Percentiles rank a stretch among this genome's conserved stretches.
Conservation (phyloP, 1,284 basidiomycete species). For the Microbotryum violaceum region DNA sequence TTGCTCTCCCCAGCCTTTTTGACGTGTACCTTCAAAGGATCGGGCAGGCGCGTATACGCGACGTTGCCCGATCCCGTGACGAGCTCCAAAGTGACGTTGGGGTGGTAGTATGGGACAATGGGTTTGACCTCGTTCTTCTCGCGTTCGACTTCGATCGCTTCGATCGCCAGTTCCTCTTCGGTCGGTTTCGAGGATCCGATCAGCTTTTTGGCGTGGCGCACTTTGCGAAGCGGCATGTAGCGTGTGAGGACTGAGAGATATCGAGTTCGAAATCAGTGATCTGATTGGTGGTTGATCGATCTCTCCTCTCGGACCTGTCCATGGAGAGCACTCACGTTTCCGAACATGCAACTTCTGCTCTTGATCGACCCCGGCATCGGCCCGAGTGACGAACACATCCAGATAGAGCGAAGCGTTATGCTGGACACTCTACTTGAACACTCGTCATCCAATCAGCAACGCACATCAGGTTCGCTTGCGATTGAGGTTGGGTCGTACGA, state of each 20-base stretch:
- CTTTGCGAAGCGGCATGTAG: slow-evolving; percentile 63
- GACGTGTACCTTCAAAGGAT: slow-evolving; percentile 47
- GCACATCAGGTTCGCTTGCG: slow-evolving; percentile 1
- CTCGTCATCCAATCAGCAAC: neutral
- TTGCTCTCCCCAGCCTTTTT: neutral
- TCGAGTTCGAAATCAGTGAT: no score
- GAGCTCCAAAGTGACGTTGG: slow-evolving; percentile 82
- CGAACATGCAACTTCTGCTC: slow-evolving; percentile 59
- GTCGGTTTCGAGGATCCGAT: slow-evolving; percentile 45
- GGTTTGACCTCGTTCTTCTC: slow-evolving; percentile 15
- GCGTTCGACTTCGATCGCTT: slow-evolving; percentile 32
- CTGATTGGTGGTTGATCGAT: no score
- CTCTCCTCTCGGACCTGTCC: neutral
- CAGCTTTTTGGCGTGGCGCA: slow-evolving; percentile 75
- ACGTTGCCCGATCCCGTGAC: slow-evolving; percentile 61
- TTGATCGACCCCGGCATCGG: slow-evolving; percentile 40
- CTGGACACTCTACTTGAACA: slow-evolving; percentile 54
- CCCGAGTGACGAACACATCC: slow-evolving; percentile 70
- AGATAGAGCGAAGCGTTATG: slow-evolving; percentile 61
- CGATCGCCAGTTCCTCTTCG: slow-evolving; percentile 48
- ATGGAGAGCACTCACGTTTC: slow-evolving; percentile 55
- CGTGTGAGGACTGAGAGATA: slow-evolving; percentile 63
- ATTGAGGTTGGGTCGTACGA: slow-evolving; percentile 12
- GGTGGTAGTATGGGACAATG: slow-evolving; percentile 72
- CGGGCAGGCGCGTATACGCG: slow-evolving; percentile 55